Evolutionary conservation across 441 rosid species (phyloP), one percentile per base, ranked within the genome.

Genomic region (Flueggea neowawraea): DNA sequence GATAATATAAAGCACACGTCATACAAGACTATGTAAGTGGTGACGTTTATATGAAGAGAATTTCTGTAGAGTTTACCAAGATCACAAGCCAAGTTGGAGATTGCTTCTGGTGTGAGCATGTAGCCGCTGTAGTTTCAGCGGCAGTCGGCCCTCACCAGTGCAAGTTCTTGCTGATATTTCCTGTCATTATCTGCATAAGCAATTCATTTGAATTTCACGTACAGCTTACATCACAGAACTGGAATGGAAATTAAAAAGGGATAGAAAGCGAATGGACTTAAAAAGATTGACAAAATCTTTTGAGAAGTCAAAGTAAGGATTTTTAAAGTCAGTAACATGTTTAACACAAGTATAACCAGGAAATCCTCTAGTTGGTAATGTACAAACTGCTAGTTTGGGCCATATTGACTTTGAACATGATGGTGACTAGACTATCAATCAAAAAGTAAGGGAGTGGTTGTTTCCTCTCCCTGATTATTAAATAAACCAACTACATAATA

Each of bases 301-400:
- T 61, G 15, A 39, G 52, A 52, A 71, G 62, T 61, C 69, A 64
- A 64, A 32, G n/a, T 36, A 9, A 67, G 60, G 12, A 32, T 33
- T 17, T 70, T 49, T 43, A 59, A 67, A 71, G 71, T 75, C 76
- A 65, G 66, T 62, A 41, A 16, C 16, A 63, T 16, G 51, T 51
- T 60, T 62, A 67, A 64, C 62, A 16, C n/a, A 16, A 52, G 39
- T 14, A 32, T 16, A 54, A 13, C 43, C 33, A 15, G 13, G 58
- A 45, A 32, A 13, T 31, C 22, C 22, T 39, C 13, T 14, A 22
- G 49, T 45, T 55, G 58, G 28, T 17, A 14, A 22, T 56, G 12
- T 48, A 12, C 12, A 36, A 36, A 3, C 31, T 49, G 31, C 53
- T 57, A 33, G 22, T 54, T 45, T 16, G 55, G 12, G 32, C 15